Evolutionary conservation across 169 alveolate genomes (phyloP), one percentile per base, ranked within the genome.

Genomic region (Plasmodium yoelii): DNA sequence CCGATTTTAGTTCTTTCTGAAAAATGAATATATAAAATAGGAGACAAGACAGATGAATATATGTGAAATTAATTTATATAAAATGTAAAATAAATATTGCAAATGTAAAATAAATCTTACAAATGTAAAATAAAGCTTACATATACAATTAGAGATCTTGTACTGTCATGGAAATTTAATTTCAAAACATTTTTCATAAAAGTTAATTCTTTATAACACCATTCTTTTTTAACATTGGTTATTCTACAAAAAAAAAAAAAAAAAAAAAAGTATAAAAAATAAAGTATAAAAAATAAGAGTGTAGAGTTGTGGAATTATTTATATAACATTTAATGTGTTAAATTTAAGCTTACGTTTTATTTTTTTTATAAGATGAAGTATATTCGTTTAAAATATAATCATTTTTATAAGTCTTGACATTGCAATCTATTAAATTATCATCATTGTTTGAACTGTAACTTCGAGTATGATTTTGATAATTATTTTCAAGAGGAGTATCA

Each of bases 121-220:
- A 61, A 46, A 26, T n/a, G 15, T 1, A n/a, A 61, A 13, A 28
- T 12, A 10, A 64, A 64, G 64, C 89, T 4, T 65, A 77, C 89
- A 13, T 84, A 84, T 12, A 68, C 91, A 44, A 84, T 84, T 13
- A 84, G 63, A 1, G 91, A 68, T 84, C 91, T 67, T 4, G 87
- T 84, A 18, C 73, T 84, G 63, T 84, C 91, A 57, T 68, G 69
- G 28, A 84, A 84, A 28, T 84, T 68, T 51, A 84, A 55, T 53
- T 84, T 84, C 24, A 84, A 60, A 12, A 84, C 18, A 15, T 84
- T 84, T 18, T 84, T 84, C 86, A 84, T 68, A 71, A 84, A 84
- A 63, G 68, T 84, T 28, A 84, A 22, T 57, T 84, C 91, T 64
- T 68, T 68, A 64, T 68, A n/a, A 18, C 86, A 84, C 91, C 91